Evolutionary conservation across 2,329 filamentous ascomycete genomes (phyloP).

Genomic region (Bipolaris cookei): DNA sequence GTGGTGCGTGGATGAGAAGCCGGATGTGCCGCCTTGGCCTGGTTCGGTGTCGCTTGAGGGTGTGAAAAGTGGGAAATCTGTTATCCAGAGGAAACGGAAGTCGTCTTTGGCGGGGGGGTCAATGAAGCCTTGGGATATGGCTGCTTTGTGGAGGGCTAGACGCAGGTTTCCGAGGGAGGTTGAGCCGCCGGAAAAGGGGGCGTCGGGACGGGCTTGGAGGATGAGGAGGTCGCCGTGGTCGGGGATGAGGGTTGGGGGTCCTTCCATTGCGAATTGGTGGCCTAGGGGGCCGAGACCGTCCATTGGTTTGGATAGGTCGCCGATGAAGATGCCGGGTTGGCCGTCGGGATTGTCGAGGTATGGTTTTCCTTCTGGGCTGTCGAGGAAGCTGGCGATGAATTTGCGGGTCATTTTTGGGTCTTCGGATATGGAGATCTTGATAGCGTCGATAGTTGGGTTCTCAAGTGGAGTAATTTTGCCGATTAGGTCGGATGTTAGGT

Average conservation of each 20-base stretch:
- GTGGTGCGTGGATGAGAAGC: conserved; percentile 88
- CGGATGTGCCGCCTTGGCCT: conserved; percentile 80
- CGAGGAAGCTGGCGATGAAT: conserved; percentile 75
- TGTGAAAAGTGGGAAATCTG: conserved; percentile 91
- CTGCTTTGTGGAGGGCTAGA: conserved; percentile 70
- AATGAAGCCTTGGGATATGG: conserved; percentile 68
- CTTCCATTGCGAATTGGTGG: conserved; percentile 68
- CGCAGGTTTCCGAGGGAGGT: conserved; percentile 75
- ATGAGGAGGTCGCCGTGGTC: conserved; percentile 77
- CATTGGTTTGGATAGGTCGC: conserved; percentile 75
- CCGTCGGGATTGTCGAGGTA: conserved; percentile 75
- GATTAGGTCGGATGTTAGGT: conserved; percentile 69
- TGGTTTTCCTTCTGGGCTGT: conserved; percentile 62
- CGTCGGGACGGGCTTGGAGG: conserved; percentile 75
- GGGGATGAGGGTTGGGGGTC: conserved; percentile 60
- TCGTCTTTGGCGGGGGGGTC: conserved; percentile 53
- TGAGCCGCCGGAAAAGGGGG: conserved; percentile 73
- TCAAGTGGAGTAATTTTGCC: conserved; percentile 74
- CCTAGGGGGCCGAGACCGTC: conserved; percentile 79
- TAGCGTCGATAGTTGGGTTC: conserved; percentile 75
- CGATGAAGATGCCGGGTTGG: conserved; percentile 79
- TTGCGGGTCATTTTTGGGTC: conserved; percentile 61
- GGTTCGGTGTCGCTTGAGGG: conserved; percentile 68
- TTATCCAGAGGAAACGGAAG: conserved; percentile 83
- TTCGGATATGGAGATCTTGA: conserved; percentile 68